Evolutionary conservation across 2,329 filamentous ascomycete genomes (phyloP).

Genomic region (Claviceps capensis): DNA sequence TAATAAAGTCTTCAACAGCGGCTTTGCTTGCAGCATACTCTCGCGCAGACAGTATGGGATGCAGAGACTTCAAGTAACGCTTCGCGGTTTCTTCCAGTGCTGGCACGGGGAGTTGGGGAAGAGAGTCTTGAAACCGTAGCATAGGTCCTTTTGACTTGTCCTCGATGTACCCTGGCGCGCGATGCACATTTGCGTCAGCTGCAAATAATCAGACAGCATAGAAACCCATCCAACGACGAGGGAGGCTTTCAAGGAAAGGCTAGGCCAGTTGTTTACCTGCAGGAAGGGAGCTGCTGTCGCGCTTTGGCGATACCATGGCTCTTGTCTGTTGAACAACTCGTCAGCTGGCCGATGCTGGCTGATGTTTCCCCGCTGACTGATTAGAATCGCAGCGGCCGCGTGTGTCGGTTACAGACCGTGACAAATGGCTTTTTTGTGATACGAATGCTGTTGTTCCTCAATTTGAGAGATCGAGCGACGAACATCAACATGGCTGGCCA

Average conservation of each 20-base stretch:
- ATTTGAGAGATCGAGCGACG: conserved; percentile 17
- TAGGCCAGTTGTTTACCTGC: conserved; percentile 21
- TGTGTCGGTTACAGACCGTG: not conserved
- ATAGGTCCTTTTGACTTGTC: conserved; percentile 67
- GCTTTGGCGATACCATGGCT: conserved; percentile 38
- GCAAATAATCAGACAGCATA: no score
- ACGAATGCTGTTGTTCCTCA: conserved; percentile 20
- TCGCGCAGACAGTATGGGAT: conserved; percentile 53
- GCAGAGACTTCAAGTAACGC: conserved; percentile 68
- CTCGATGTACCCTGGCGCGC: conserved; percentile 59
- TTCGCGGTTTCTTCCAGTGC: conserved; percentile 70
- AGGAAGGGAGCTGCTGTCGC: conserved; percentile 45
- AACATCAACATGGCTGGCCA: conserved; percentile 22
- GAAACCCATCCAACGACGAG: not conserved
- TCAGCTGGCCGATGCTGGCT: not conserved
- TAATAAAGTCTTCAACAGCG: conserved; percentile 78
- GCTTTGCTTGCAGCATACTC: conserved; percentile 65
- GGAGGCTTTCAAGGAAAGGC: not conserved
- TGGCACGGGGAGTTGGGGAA: conserved; percentile 66
- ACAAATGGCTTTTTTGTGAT: conserved; percentile 13
- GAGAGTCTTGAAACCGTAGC: conserved; percentile 77
- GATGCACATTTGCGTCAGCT: not conserved
- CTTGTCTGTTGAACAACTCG: conserved; percentile 8
- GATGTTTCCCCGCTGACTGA: not conserved
- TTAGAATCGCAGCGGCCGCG: not conserved